phyloP scores from a whole-genome alignment of 139 green algal species.

The Closterium sp. region DNA sequence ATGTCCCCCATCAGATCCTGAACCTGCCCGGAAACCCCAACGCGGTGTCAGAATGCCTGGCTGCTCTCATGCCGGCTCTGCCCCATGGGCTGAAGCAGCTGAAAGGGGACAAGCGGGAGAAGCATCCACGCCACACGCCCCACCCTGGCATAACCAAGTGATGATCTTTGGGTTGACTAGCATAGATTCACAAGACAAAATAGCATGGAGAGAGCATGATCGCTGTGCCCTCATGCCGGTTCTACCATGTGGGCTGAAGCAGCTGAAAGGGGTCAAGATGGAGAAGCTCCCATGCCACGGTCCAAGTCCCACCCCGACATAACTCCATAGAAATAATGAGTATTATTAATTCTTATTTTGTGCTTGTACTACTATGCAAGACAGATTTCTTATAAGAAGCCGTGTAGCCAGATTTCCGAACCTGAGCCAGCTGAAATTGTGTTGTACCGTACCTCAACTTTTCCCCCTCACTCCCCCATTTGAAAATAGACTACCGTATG shows the following conservation, averaged over 20 bases:
- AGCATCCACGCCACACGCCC: conserved; percentile 38
- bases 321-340: too few relatives aligned
- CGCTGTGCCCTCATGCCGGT: conserved; percentile 15
- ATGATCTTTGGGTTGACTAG: neutral
- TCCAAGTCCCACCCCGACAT: conserved; percentile 18
- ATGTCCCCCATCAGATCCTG: conserved; percentile 37
- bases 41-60: conserved; percentile 45
- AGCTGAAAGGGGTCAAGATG: conserved; percentile 38
- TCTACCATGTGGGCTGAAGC: conserved; percentile 43
- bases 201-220: too few relatives aligned
- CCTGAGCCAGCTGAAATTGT: too few relatives aligned
- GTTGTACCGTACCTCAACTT: too few relatives aligned
- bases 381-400: too few relatives aligned
- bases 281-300: conserved; percentile 41
- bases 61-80: conserved; percentile 39
- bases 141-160: conserved; percentile 9
- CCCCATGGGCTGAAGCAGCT: conserved; percentile 48
- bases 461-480: too few relatives aligned
- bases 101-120: conserved; percentile 41
- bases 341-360: too few relatives aligned
- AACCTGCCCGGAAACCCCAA: conserved; percentile 55
- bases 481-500: too few relatives aligned
- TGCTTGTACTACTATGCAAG: too few relatives aligned
- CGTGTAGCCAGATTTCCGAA: too few relatives aligned
- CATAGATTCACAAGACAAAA: too few relatives aligned